Base-by-base conservation (phyloP, 192 early-diverging fungal species). In the Powellomyces hirtus region DNA sequence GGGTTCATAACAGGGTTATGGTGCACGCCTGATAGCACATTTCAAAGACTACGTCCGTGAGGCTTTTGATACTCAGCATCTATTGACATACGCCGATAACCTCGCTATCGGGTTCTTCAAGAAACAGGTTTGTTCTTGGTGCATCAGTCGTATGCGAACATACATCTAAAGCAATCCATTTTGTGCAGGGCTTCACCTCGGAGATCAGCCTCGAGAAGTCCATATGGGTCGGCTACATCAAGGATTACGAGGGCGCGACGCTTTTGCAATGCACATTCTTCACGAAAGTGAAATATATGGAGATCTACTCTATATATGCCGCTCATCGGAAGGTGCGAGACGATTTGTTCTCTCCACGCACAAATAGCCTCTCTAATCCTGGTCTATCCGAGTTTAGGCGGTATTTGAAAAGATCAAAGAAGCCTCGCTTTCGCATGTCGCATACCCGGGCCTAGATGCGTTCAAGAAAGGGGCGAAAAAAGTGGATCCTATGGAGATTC, bases 211-310 rank as follows among this genome's bases (percentile, higher is more conserved):
- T 99, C 64, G 95, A 98, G 62, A 90, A 91, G 63, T 79, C 84
- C 26, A 79, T 92, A 52, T 99, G 97, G 97, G 89, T 97, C 70
- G 96, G 96, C 0, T 98, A 98, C 72, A 98, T 99, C 73, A 99
- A 99, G 71, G 97, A 99, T 78, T 99, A 99, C 72, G 95, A 97
- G 68, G 96, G 95, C 14, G 97, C 95, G 38, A 99, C 95, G 7
- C 81, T 99, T 18, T 96, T 99, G 94, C 93, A 93, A 81, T 62
- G 53, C 59, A 24, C 59, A 22, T 69, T 79, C 24, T 67, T 64
- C 26, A 46, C 59, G 35, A 70, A 70, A 60, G 67, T 69, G 4
- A 57, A 55, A 24, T 69, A 69, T 29, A 18, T 60, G 29, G 57
- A 69, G 24, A 69, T 69, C 13, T 69, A 69, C 34, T 24, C 38